A percentile compares a stretch with the other conserved stretches of the same genome.
Evolutionary conservation across 2,329 filamentous ascomycete genomes (phyloP).

Genomic region (Stagonosporopsis cucurbitacearum): DNA sequence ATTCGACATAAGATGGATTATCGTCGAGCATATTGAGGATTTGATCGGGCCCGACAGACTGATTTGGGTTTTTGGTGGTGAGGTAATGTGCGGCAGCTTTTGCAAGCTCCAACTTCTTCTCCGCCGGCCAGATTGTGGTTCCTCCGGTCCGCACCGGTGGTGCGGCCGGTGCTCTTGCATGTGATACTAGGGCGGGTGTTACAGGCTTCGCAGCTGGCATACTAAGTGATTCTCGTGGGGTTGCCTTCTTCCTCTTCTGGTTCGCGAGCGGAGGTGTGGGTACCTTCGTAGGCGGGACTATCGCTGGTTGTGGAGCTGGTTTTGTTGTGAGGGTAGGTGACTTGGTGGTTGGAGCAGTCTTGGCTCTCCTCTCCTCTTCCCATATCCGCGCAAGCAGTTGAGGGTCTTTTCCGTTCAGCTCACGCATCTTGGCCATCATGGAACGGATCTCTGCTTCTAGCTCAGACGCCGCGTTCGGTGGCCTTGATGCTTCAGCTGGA

Average conservation of each 20-base stretch:
- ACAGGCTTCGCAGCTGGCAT: slow-evolving; percentile 12
- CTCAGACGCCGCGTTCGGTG: slow-evolving; percentile 21
- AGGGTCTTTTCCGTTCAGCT: slow-evolving; percentile 63
- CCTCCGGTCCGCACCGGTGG: slow-evolving; percentile 15
- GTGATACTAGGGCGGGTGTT: slow-evolving; percentile 10
- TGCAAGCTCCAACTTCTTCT: slow-evolving; percentile 59
- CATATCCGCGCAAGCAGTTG: slow-evolving; percentile 61
- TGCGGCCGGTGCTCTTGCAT: slow-evolving; percentile 10
- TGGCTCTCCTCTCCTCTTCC: slow-evolving; percentile 59
- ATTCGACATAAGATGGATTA: slow-evolving; percentile 62
- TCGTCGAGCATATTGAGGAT: slow-evolving; percentile 57
- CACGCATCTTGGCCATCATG: slow-evolving; percentile 65
- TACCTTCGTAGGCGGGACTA: slow-evolving; percentile 14
- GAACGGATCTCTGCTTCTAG: slow-evolving; percentile 60
- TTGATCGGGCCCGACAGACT: slow-evolving; percentile 47
- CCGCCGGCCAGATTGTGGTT: slow-evolving; percentile 58
- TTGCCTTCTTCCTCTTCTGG: slow-evolving; percentile 29
- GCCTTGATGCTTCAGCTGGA: slow-evolving; percentile 8
- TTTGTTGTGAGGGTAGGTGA: slow-evolving; percentile 34
- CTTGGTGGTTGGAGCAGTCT: slow-evolving; percentile 34
- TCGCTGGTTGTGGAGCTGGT: slow-evolving; percentile 27
- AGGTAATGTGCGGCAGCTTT: slow-evolving; percentile 58
- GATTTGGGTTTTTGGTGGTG: slow-evolving; percentile 51
- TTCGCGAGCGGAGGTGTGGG: slow-evolving; percentile 26
- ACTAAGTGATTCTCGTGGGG: slow-evolving; percentile 21